Evolutionary conservation across 192 early-diverging fungal species (phyloP), one percentile per base, ranked within the genome.

Genomic region (Allomyces arbusculus): DNA sequence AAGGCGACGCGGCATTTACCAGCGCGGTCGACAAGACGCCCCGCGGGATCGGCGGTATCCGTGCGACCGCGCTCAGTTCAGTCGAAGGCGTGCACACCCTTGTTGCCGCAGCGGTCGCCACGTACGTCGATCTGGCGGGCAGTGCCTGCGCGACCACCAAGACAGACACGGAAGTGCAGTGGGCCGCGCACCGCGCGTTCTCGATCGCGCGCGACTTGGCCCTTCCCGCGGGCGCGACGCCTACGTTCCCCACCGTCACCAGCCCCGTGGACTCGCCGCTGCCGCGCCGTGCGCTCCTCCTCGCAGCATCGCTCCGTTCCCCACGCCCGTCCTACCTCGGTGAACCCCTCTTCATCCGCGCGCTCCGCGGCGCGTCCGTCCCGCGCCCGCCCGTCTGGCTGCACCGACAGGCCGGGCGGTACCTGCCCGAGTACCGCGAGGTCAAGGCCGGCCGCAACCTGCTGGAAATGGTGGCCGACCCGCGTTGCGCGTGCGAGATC

Each of bases 331-430:
- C 50, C 3, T 58, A 58, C 50, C 12, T 58, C 20, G 50, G 0
- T 2, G 3, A 40, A 40, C 33, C 33, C 7, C 2, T 40, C 4
- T 8, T 40, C 33, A 40, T 40, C 8, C 33, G 2, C 4, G 33
- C 7, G 0, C 33, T 40, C 4, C 33, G 33, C 33, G 33, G 33
- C 7, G 33, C 33, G 2, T 8, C 7, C 33, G 33, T 40, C 2
- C 33, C 7, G 71, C 82, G 88, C 43, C 81, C 84, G 10, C 88
- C 88, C 16, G 88, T 96, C 23, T 99, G 95, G 95, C 90, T 95
- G 74, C 96, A 96, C 94, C 81, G 95, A 45, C 95, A 99, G 75
- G 95, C 95, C 10, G 95, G 95, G 19, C 82, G 95, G n/a, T 96
- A 96, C 68, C 79, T 99, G 72, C 92, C 95, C 63, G 33, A 40